A percentile compares a stretch with the other conserved stretches of the same genome.
Evolutionary conservation across 2,329 filamentous ascomycete species (phyloP).

Genomic region (Chaetomiaceae sp.): DNA sequence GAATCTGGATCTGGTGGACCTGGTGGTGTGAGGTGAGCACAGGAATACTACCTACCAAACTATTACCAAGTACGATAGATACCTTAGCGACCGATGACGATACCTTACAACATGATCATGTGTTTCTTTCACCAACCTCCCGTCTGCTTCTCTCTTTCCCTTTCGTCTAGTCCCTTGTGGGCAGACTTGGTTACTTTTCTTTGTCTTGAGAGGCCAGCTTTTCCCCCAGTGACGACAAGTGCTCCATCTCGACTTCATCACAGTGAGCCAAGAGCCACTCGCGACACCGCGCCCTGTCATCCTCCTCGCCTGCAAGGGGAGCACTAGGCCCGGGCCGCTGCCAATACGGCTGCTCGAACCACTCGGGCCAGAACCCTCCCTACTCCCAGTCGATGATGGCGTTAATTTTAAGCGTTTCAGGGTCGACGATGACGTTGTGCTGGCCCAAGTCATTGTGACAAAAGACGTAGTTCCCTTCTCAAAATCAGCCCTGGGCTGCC

Average conservation of each 20-base stretch:
- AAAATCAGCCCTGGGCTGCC: not conserved
- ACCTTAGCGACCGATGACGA: too few species aligned
- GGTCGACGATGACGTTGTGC: slow-evolving; percentile 23
- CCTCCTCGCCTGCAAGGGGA: slow-evolving; percentile 9
- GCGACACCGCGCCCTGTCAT: slow-evolving; percentile 5
- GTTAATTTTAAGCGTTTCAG: slow-evolving; percentile 19
- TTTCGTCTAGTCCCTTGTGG: too few species aligned
- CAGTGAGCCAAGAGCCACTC: not conserved
- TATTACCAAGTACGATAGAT: too few species aligned
- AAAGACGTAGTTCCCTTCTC: slow-evolving; percentile 6
- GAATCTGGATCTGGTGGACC: too few species aligned
- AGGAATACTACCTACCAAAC: too few species aligned
- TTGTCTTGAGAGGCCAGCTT: too few species aligned
- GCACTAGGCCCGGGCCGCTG: slow-evolving; percentile 15
- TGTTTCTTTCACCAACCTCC: too few species aligned
- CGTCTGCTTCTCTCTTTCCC: too few species aligned
- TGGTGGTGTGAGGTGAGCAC: too few species aligned
- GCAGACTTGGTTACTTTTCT: too few species aligned
- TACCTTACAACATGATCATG: too few species aligned
- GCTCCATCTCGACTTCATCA: not conserved
- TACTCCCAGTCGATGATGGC: slow-evolving; percentile 23
- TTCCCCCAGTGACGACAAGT: too few species aligned
- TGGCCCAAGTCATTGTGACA: slow-evolving; percentile 17
- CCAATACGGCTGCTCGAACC: slow-evolving; percentile 23
- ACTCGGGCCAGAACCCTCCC: slow-evolving; percentile 21